Conservation (phyloP, 192 early-diverging fungal species). For the Chytriomyces hyalinus region DNA sequence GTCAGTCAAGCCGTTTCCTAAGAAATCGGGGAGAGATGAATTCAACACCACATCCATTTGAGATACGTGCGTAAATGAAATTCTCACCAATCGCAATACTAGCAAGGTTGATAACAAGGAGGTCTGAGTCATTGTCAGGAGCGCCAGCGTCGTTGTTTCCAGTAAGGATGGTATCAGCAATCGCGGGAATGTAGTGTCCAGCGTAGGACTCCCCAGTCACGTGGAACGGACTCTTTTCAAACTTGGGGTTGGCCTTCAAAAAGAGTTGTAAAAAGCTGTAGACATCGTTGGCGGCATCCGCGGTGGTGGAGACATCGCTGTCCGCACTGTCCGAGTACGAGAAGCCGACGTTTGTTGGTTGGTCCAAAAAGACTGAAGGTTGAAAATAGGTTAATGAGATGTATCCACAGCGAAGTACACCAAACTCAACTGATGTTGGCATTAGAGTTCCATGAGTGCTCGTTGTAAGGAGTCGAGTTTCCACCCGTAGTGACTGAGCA, state of each 20-base stretch:
- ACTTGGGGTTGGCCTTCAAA: conserved; percentile 85
- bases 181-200: conserved; percentile 94
- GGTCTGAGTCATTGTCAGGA: conserved; percentile 22
- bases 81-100: conserved; percentile 73
- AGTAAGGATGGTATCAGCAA: conserved; percentile 79
- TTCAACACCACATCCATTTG: conserved; percentile 60
- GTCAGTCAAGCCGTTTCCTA: conserved; percentile 90
- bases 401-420: conserved; percentile 42
- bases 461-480: conserved; percentile 66
- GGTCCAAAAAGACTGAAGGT: conserved; percentile 28
- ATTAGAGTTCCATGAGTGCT: conserved; percentile 87
- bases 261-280: conserved; percentile 94
- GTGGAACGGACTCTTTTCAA: conserved; percentile 70
- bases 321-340: conserved; percentile 70
- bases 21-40: conserved; percentile 47
- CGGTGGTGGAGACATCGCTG: conserved; percentile 68
- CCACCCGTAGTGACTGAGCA: conserved; percentile 83
- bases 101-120: conserved; percentile 36
- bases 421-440: conserved; percentile 61
- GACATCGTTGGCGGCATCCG: conserved; percentile 82
- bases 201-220: conserved; percentile 39
- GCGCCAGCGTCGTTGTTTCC: conserved; percentile 66
- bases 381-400: background rate
- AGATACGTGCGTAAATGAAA: conserved; percentile 49
- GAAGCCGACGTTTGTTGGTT: conserved; percentile 91